Evolutionary conservation across 2,329 filamentous ascomycete species (phyloP).

Genomic region (Penicillium brasilianum): DNA sequence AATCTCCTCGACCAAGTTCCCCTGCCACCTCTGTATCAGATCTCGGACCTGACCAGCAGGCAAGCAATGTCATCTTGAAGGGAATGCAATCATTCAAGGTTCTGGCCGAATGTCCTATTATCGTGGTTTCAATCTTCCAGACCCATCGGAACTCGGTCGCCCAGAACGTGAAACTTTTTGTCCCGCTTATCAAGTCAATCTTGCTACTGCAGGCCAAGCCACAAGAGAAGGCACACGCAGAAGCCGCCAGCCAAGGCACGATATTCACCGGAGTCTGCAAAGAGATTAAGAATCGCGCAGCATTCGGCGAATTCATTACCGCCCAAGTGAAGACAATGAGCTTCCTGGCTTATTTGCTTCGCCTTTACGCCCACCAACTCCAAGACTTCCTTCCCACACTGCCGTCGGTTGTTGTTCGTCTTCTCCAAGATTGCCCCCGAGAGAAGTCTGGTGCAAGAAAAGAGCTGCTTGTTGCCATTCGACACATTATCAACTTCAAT

Average conservation of each 20-base stretch:
- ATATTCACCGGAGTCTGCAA: conserved; percentile 93
- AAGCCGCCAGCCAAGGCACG: conserved; percentile 76
- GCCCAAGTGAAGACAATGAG: conserved; percentile 99
- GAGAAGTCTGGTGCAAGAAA: conserved; percentile 94
- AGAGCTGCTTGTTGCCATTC: conserved; percentile 91
- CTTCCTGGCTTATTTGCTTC: conserved; percentile 88
- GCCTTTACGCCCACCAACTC: conserved; percentile 85
- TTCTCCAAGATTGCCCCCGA: conserved; percentile 90
- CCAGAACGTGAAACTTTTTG: conserved; percentile 87
- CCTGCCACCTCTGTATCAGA: conserved; percentile 82
- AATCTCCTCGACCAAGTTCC: conserved; percentile 87
- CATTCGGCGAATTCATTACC: conserved; percentile 96
- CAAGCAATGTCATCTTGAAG: conserved; percentile 78
- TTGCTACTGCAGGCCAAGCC: conserved; percentile 87
- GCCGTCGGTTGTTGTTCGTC: conserved; percentile 85
- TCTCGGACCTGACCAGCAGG: conserved; percentile 80
- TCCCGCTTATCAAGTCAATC: conserved; percentile 90
- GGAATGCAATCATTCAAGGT: conserved; percentile 99
- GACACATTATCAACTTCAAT: conserved; percentile 99
- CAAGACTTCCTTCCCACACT: conserved; percentile 85
- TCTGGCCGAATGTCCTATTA: conserved; percentile 95
- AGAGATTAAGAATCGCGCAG: conserved; percentile 88
- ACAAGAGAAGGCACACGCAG: conserved; percentile 87
- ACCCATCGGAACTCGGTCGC: conserved; percentile 80
- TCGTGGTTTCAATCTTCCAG: conserved; percentile 97